Conservation (phyloP, 2,329 filamentous ascomycete genomes). For the Furcasterigmium furcatum region DNA sequence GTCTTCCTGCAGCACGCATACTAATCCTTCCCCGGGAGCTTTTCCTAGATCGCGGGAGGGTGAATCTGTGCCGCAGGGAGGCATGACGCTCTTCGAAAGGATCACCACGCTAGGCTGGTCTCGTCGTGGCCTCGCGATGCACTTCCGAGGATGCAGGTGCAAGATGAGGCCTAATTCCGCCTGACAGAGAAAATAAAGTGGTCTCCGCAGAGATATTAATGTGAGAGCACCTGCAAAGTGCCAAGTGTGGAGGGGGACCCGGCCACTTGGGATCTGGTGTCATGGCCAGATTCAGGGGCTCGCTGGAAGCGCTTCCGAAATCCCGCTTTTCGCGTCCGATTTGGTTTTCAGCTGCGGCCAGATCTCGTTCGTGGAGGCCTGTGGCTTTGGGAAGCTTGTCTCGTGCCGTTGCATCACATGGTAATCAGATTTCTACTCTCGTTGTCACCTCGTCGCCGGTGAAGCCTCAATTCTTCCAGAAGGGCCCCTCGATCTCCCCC, state of each 20-base stretch:
- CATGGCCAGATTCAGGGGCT: not conserved
- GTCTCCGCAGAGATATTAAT: too few relatives aligned
- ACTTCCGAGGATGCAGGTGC: not conserved
- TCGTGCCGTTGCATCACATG: too few relatives aligned
- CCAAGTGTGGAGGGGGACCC: not conserved
- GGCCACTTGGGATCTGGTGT: not conserved
- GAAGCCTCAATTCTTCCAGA: too few relatives aligned
- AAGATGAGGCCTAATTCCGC: not conserved
- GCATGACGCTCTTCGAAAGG: not conserved
- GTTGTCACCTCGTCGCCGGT: too few relatives aligned
- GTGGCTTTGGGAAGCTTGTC: too few relatives aligned
- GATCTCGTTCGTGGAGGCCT: too few relatives aligned
- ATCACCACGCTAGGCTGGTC: not conserved
- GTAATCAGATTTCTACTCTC: too few relatives aligned
- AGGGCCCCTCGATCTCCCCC: too few relatives aligned
- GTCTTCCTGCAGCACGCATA: not conserved
- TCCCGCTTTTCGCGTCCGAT: not conserved
- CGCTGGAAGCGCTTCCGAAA: not conserved
- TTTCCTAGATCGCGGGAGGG: not conserved
- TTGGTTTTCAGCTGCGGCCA: too few relatives aligned
- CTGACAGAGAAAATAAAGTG: too few relatives aligned
- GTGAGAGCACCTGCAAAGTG: too few relatives aligned
- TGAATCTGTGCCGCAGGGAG: not conserved
- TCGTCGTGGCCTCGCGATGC: not conserved
- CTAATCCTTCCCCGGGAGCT: not conserved